phyloP scores from a whole-genome alignment of 768 basidiomycete genomes.

The Russula abietina region DNA sequence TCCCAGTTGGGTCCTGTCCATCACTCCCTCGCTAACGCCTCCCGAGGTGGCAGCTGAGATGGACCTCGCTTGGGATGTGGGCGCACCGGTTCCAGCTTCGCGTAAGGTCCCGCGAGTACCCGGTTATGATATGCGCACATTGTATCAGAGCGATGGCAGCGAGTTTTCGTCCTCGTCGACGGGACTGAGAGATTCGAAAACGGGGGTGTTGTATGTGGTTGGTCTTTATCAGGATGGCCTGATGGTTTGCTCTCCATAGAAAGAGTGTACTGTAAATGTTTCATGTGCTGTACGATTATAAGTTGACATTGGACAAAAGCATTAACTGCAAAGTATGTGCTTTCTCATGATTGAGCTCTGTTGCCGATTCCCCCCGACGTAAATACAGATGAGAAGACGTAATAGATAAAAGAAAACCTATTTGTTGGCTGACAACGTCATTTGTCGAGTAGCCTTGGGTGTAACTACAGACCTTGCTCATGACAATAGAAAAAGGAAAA shows the following conservation, averaged over 20 bases:
- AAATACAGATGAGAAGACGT: slow-evolving; percentile 7
- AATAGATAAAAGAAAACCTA: slow-evolving; percentile 5
- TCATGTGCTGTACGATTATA: slow-evolving; percentile 2
- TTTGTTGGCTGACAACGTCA: slow-evolving; percentile 8
- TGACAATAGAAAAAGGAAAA: not conserved
- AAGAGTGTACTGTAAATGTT: not conserved
- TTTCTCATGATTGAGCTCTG: not conserved
- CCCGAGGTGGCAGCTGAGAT: slow-evolving; percentile 13
- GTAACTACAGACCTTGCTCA: slow-evolving; percentile 6
- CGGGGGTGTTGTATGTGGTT: slow-evolving; percentile 46
- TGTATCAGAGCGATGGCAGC: slow-evolving; percentile 72
- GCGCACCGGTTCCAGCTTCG: slow-evolving; percentile 46
- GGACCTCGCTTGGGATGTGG: slow-evolving; percentile 33
- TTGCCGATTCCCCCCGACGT: slow-evolving; percentile 4
- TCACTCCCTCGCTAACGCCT: slow-evolving; percentile 32
- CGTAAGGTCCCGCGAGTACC: slow-evolving; percentile 35
- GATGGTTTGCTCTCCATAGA: slow-evolving; percentile 42
- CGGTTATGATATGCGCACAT: slow-evolving; percentile 45
- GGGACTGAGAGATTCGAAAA: slow-evolving; percentile 44
- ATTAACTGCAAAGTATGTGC: not conserved
- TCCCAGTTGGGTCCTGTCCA: slow-evolving; percentile 55
- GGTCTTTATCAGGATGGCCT: slow-evolving; percentile 57
- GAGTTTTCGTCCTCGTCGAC: slow-evolving; percentile 52
- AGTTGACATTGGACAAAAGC: not conserved
- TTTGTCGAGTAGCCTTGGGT: not conserved